Base-by-base conservation (phyloP, 2,329 filamentous ascomycete species). In the Cladophialophora bantiana region DNA sequence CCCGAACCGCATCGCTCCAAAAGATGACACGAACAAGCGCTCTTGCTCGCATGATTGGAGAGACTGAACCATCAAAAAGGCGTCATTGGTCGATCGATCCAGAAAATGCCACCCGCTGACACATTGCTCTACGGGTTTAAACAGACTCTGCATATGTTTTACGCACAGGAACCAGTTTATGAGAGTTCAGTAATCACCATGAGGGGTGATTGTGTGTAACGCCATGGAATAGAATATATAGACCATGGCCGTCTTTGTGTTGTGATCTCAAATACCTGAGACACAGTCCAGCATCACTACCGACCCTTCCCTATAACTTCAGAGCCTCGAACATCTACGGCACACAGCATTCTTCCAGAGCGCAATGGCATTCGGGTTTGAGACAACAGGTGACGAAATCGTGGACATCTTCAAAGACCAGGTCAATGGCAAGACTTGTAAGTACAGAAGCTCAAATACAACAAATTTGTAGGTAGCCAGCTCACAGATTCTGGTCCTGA, bases 371-470 rank as follows among this genome's bases (percentile, higher is more conserved):
- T 78, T 78, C 59, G 68, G 71, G 20, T 68, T 66, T 10, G 64
- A 73, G 7, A 77, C 76, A 2, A 74, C 71, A 26, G 77, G 75
- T 12, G 64, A 62, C 2, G 73, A 78, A 26, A 75, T 78, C 18
- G 73, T 74, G 3, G 62, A 72, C 6, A 68, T 64, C 26, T 79
- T 79, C 70, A 68, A 73, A 9, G 71, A 75, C 9, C 57, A 68
- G 9, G 74, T 79, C 36, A 71, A 71, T 57, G 70, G 74, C 18
- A 76, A 73, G 64, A 78, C 74, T 62, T 75, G 77, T 77, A 68
- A 26, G 70, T 59, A 7, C 12, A 12, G 26, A 7, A 2, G 31
- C 9, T 13, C 26, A 20, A 36, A 9, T n/a, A 9, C n/a, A n/a
- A n/a, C n/a, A n/a, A n/a, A n/a, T n/a, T n/a, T 10, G 13, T 7